Conservation (phyloP, 2,329 filamentous ascomycete species). For the Setomelanomma holmii region DNA sequence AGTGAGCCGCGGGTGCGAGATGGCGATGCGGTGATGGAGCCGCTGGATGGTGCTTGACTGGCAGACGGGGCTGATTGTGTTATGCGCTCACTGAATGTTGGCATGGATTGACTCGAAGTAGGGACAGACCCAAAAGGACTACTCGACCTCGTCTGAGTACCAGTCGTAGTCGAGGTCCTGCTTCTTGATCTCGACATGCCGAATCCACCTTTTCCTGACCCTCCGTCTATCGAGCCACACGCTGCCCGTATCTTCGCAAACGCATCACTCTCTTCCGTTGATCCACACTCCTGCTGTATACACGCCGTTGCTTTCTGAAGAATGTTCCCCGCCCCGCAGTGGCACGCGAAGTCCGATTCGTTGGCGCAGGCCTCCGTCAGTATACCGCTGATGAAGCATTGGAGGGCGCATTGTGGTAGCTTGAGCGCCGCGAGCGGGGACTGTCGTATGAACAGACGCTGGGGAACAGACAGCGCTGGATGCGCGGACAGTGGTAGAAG, state of each 20-base stretch:
- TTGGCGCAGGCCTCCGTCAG: constrained; percentile 21
- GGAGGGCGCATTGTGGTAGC: constrained; percentile 26
- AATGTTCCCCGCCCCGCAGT: constrained; percentile 18
- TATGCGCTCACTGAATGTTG: not conserved
- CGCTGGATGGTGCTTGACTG: too few relatives aligned
- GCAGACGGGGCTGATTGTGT: too few relatives aligned
- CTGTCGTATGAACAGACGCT: constrained; percentile 6
- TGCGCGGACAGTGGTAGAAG: constrained; percentile 1
- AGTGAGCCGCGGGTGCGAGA: not conserved
- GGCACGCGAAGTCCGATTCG: constrained; percentile 29
- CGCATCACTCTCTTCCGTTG: constrained; percentile 9
- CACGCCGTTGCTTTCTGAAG: constrained; percentile 15
- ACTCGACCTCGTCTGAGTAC: not conserved
- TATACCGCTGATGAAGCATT: constrained; percentile 24
- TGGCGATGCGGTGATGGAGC: not conserved
- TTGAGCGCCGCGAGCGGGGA: constrained; percentile 8
- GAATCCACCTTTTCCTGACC: not conserved
- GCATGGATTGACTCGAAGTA: not conserved
- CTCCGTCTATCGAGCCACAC: constrained; percentile 4
- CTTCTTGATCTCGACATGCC: not conserved
- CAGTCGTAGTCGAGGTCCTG: not conserved
- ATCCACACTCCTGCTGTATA: constrained; percentile 16
- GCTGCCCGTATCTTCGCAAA: constrained; percentile 9
- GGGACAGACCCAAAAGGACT: not conserved
- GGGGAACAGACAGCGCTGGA: constrained; percentile 7